Evolutionary conservation across 768 basidiomycete species (phyloP).

Genomic region (Mycena vitilis): DNA sequence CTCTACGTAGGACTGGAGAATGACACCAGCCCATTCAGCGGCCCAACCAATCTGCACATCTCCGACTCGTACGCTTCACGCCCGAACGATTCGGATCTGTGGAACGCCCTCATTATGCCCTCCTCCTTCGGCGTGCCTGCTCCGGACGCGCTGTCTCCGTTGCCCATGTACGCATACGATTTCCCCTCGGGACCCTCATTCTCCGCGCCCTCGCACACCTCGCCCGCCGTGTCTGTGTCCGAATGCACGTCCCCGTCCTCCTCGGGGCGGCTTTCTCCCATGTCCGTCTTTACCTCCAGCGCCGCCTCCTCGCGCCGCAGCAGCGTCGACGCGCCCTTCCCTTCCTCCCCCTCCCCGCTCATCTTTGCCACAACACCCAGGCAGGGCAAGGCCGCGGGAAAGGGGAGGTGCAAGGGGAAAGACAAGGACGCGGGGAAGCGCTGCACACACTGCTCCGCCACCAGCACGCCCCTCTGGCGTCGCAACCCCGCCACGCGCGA

Average conservation of each 20-base stretch:
- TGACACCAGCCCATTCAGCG: not conserved
- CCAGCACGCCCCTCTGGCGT: constrained; percentile 25
- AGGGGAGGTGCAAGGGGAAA: too few relatives aligned
- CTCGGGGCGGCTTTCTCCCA: constrained; percentile 1
- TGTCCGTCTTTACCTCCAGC: constrained; percentile 12
- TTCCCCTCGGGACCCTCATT: not conserved
- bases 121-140: not conserved
- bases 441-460: constrained; percentile 23
- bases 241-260: not conserved
- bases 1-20: not conserved
- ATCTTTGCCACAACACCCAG: too few relatives aligned
- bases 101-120: not conserved
- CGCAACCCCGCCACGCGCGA: constrained; percentile 14
- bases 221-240: not conserved
- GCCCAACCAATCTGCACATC: too few relatives aligned
- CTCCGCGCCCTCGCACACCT: not conserved
- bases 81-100: constrained; percentile 4
- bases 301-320: constrained; percentile 3
- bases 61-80: not conserved
- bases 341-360: not conserved
- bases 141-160: not conserved
- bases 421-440: not conserved
- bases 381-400: too few relatives aligned
- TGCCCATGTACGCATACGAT: not conserved
- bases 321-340: not conserved